Base-by-base conservation (phyloP, 352 stramenopile species). In the Phytophthora palmivora region DNA sequence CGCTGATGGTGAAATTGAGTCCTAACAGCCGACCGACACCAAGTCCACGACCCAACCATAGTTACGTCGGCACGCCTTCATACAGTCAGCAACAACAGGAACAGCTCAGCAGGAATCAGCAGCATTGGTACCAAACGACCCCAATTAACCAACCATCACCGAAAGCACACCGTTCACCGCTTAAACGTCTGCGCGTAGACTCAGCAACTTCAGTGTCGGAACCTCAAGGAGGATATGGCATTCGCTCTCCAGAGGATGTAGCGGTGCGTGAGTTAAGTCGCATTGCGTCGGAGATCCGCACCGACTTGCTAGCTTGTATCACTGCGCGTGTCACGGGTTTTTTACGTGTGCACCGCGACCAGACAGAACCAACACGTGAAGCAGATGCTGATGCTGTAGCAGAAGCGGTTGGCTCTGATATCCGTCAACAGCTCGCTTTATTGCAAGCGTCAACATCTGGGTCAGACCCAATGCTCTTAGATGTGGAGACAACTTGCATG, bases 401-500 rank as follows among this genome's bases (percentile, higher is more conserved):
- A 0, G 72, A 85, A 39, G 72, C 74, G 11, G 76, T 93, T 7
- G 66, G 67, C 8, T 79, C 75, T 1, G 84, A 93, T 16, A 93
- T 93, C 45, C 70, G 81, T 49, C 74, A 87, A 41, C 73, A 86
- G 44, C 73, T 93, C 4, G 70, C 67, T 12, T 67, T 78, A 26
- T 68, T 91, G 10, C 75, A 89, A 24, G 44, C 70, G 4, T 60
- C 53, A 3, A 52, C 71, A 8, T 60, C 60, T 4, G 18, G 56
- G 6, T 65, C 59, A 11, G 57, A 70, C 32, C 57, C 66, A 5
- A 72, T 67, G 58, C 58, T 82, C 37, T 57, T 79, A 49, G 63
- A 86, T 49, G 72, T 73, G 37, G 78, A 93, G 72, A 89, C 82
- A 14, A 84, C 79, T 46, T 81, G 78, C 63, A 93, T 91, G 82